phyloP scores from a whole-genome alignment of 306 rosid genomes.

The Medicago truncatula region MtrunA17r5.0-ANR NC_053049.1:32911501-32912000 shows the following conservation, averaged over 20 bases:
- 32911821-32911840: constrained; percentile 1
- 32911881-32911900: constrained; percentile 66
- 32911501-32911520: constrained; percentile 55
- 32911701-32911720: constrained; percentile 31
- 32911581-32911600: constrained; percentile 60
- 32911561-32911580: constrained; percentile 71
- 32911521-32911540: constrained; percentile 61
- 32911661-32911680: constrained; percentile 59
- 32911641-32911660: constrained; percentile 63
- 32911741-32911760: constrained; percentile 42
- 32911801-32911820: constrained; percentile 24
- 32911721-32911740: neutral
- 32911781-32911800: neutral
- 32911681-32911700: constrained; percentile 15
- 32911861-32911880: constrained; percentile 41
- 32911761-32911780: constrained; percentile 32
- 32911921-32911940: constrained; percentile 46
- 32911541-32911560: constrained; percentile 60
- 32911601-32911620: constrained; percentile 64
- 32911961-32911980: constrained; percentile 30
- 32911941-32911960: neutral
- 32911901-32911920: constrained; percentile 67
- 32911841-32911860: constrained; percentile 29
- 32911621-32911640: constrained; percentile 65
- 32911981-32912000: constrained; percentile 42